Evolutionary conservation across 2,329 filamentous ascomycete genomes (phyloP).

Genomic region (Neofusicoccum parvum): DNA sequence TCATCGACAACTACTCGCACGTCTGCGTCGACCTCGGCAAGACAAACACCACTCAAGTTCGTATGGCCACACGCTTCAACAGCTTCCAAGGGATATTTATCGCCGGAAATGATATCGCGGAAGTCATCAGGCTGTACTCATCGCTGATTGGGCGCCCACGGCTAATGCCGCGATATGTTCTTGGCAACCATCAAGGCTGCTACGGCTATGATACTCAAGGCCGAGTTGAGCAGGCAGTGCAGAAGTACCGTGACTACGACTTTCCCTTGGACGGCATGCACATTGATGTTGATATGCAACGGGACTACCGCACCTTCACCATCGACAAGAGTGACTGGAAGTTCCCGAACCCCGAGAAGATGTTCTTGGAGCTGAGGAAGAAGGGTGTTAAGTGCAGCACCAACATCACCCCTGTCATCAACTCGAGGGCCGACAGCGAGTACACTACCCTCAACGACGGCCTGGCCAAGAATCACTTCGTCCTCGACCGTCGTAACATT

Average conservation of each 20-base stretch:
- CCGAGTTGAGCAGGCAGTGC: conserved; percentile 31
- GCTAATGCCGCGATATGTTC: conserved; percentile 43
- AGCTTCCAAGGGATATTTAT: conserved; percentile 37
- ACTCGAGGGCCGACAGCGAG: conserved; percentile 14
- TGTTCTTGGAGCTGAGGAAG: conserved; percentile 37
- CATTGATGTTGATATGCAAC: conserved; percentile 44
- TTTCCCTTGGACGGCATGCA: conserved; percentile 44
- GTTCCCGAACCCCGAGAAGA: conserved; percentile 36
- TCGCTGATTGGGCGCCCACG: conserved; percentile 41
- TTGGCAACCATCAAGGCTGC: conserved; percentile 44
- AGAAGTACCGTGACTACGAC: conserved; percentile 32
- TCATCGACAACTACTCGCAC: conserved; percentile 46
- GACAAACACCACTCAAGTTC: conserved; percentile 30
- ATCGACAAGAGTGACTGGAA: conserved; percentile 30
- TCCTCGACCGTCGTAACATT: conserved; percentile 24
- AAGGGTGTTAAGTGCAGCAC: conserved; percentile 43
- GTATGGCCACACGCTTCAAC: conserved; percentile 40
- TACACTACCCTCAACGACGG: conserved; percentile 34
- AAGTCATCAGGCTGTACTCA: conserved; percentile 38
- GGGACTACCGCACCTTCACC: conserved; percentile 43
- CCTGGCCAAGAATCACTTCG: conserved; percentile 22
- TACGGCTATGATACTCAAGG: conserved; percentile 39
- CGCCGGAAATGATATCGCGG: conserved; percentile 34
- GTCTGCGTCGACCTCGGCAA: conserved; percentile 41
- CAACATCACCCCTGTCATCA: conserved; percentile 45